Conservation (phyloP, 2,329 filamentous ascomycete species). For the Eurotiales sp. region DNA sequence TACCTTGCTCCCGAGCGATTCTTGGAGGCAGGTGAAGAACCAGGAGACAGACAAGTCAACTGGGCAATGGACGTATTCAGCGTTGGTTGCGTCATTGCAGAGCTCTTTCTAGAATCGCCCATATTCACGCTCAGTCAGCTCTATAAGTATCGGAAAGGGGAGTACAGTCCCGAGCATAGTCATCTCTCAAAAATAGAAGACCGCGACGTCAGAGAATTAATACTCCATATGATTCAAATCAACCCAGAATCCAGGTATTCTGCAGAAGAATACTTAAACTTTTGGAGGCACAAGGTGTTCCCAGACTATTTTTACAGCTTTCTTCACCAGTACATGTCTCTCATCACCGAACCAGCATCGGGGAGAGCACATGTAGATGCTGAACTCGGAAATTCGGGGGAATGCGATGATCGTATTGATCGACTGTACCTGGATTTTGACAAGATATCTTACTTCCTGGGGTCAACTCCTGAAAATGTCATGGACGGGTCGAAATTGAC, state of each 20-base stretch:
- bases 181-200: constrained; percentile 85
- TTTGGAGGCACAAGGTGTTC: constrained; percentile 89
- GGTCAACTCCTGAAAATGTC: constrained; percentile 59
- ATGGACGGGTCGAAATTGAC: constrained; percentile 28
- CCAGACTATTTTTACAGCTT: constrained; percentile 97
- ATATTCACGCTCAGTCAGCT: constrained; percentile 98
- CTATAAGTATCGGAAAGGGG: constrained; percentile 87
- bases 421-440: constrained; percentile 93
- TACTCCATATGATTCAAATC: constrained; percentile 92
- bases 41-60: constrained; percentile 60
- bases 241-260: constrained; percentile 89
- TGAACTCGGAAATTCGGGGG: constrained; percentile 67
- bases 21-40: constrained; percentile 64
- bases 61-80: constrained; percentile 99
- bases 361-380: constrained; percentile 69
- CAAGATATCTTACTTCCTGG: constrained; percentile 93
- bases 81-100: constrained; percentile 91
- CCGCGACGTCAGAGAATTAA: constrained; percentile 78
- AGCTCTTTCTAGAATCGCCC: constrained; percentile 89
- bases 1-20: constrained; percentile 95
- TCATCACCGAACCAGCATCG: constrained; percentile 86
- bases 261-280: constrained; percentile 87
- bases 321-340: constrained; percentile 93
- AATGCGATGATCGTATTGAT: constrained; percentile 91
- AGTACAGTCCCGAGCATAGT: constrained; percentile 81